Base-by-base conservation (phyloP, 2,329 filamentous ascomycete species). In the Cytospora paraplurivora region DNA sequence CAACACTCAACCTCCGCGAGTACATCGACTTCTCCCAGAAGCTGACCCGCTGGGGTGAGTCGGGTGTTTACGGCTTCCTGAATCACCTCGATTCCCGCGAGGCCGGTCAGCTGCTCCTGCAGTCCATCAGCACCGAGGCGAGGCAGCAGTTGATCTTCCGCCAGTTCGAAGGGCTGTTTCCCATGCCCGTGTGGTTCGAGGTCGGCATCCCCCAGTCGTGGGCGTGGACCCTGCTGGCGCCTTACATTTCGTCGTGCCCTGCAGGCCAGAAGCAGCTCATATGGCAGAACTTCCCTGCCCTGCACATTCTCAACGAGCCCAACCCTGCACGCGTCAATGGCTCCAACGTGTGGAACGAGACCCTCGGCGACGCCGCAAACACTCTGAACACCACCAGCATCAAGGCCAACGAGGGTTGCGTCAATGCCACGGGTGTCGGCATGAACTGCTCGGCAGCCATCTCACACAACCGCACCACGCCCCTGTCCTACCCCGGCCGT, bases 21-120 rank as follows among this genome's bases (percentile, higher is more conserved):
- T 94, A 86, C 72, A 80, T 95, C 70, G 91, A 95, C 78, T 95
- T 95, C 77, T 88, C 85, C 75, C 90, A 94, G 77, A 93, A 93
- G 76, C 77, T 95, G n/a, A 95, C 92, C 1, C 88, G 90, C 38
- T 92, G 85, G 75, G 91, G 91, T 56, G 91, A 95, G 74, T 84
- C 88, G 12, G 89, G 91, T 54, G 90, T 93, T 1, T 93, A 91
- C 77, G 91, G 91, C 0, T 95, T 94, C 78, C 79, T 93, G 67
- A 83, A 87, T 57, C 91, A 95, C 71, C 81, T 95, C 54, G 86
- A 94, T 74, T 88, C 89, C 0, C 88, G 90, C 5, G 88, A 91
- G 69, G 88, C 88, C 13, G 91, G 85, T 0, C 87, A 88, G 71
- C 77, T 95, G 17, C 80, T 96, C 2, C 79, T 91, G 2, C 90